Conservation (phyloP, 2,329 filamentous ascomycete genomes). For the Nigrospora sphaerica region DNA sequence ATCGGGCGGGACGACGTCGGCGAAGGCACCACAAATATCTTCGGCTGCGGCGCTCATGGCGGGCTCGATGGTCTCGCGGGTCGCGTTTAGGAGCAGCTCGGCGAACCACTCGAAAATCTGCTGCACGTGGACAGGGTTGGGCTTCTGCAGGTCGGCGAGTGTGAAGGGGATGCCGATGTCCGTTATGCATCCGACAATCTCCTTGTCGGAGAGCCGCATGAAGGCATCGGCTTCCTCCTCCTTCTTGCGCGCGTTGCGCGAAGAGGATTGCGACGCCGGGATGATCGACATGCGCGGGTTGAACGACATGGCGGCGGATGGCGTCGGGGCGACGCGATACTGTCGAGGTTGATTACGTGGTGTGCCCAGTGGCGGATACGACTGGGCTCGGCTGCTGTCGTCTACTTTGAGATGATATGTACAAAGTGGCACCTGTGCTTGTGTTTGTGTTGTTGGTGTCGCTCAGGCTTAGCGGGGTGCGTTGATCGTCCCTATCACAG, state of each 20-base stretch:
- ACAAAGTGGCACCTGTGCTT: no score
- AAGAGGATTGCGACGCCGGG: slow-evolving; percentile 42
- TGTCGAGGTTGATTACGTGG: not conserved
- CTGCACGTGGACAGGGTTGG: slow-evolving; percentile 89
- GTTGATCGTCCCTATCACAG: no score
- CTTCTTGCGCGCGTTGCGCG: slow-evolving; percentile 45
- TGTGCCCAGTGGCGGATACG: not conserved
- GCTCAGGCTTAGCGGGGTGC: no score
- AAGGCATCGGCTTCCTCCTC: slow-evolving; percentile 52
- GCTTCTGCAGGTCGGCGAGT: slow-evolving; percentile 82
- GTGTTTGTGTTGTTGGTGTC: no score
- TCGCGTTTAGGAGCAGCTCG: slow-evolving; percentile 87
- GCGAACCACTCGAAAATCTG: slow-evolving; percentile 98
- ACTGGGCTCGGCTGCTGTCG: not conserved
- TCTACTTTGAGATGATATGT: no score
- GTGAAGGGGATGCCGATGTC: slow-evolving; percentile 92
- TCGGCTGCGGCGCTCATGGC: slow-evolving; percentile 90
- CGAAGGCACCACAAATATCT: slow-evolving; percentile 75
- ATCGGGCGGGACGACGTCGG: slow-evolving; percentile 79
- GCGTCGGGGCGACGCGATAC: not conserved
- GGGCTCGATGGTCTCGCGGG: slow-evolving; percentile 86
- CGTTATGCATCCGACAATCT: slow-evolving; percentile 95
- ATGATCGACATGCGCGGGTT: slow-evolving; percentile 56
- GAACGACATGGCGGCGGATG: slow-evolving; percentile 41
- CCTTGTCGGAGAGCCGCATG: slow-evolving; percentile 57